phyloP scores from a whole-genome alignment of 305 asterid genomes.

The Fraxinus floribunda region DNA sequence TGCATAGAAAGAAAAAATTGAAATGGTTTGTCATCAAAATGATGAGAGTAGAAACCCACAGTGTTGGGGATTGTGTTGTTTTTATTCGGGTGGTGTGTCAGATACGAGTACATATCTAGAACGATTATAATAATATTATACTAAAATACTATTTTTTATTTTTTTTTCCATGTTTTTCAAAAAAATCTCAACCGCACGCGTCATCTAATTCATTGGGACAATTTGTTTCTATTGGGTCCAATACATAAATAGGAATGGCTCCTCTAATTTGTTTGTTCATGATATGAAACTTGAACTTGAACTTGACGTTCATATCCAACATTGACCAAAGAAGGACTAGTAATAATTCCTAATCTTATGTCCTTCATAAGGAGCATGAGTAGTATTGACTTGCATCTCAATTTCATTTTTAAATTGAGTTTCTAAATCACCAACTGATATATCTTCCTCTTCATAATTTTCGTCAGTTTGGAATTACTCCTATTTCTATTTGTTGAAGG shows the following conservation, averaged over 20 bases:
- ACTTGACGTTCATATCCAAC: not conserved
- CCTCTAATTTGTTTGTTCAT: not conserved
- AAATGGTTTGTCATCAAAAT: not conserved
- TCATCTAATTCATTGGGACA: not conserved
- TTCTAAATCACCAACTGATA: not conserved
- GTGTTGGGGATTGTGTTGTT: not conserved
- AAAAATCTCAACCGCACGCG: not conserved
- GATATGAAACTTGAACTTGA: not conserved
- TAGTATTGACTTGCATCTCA: not conserved
- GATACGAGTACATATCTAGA: not conserved
- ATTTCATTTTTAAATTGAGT: not conserved
- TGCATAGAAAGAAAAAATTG: not conserved
- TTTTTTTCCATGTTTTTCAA: not conserved
- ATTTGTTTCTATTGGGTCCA: not conserved
- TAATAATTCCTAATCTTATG: not conserved
- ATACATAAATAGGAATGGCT: not conserved
- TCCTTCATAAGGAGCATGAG: not conserved
- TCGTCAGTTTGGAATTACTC: not conserved
- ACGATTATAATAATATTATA: not conserved
- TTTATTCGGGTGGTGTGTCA: not conserved
- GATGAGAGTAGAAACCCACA: not conserved
- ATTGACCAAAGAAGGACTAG: not conserved
- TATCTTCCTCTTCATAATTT: not conserved
- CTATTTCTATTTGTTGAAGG: not conserved
- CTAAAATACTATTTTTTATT: not conserved